Evolutionary conservation across 192 early-diverging fungal genomes (phyloP).

Genomic region (Gorgonomyces haynaldii): DNA sequence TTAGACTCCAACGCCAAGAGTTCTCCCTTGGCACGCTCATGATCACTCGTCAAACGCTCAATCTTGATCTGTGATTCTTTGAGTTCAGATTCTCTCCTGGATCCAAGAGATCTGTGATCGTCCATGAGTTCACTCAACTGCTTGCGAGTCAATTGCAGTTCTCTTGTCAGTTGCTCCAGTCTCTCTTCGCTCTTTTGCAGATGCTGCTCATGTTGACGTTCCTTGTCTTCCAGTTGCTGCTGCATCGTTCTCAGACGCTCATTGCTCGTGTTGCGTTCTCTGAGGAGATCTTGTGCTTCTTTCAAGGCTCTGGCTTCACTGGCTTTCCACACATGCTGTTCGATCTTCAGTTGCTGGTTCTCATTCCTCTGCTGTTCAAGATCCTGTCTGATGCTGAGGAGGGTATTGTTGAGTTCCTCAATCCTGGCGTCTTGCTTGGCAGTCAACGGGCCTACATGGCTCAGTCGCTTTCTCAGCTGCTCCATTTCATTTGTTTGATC

Average conservation of each 20-base stretch:
- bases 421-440: constrained; percentile 49
- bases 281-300: constrained; percentile 33
- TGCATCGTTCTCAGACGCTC: constrained; percentile 40
- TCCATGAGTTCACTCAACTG: constrained; percentile 20
- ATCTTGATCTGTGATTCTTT: constrained; percentile 14
- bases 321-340: constrained; percentile 38
- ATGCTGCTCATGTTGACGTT: constrained; percentile 18
- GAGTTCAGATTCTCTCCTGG: constrained; percentile 19
- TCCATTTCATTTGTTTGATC: constrained; percentile 48
- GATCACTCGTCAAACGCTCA: constrained; percentile 12
- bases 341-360: constrained; percentile 38
- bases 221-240: constrained; percentile 38
- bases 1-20: constrained; percentile 8
- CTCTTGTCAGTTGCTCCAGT: constrained; percentile 28
- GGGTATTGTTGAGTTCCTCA: constrained; percentile 38
- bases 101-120: constrained; percentile 5
- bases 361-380: constrained; percentile 35
- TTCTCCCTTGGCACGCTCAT: constrained; percentile 16
- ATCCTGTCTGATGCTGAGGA: constrained; percentile 36
- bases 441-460: constrained; percentile 29
- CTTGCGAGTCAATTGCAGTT: constrained; percentile 30
- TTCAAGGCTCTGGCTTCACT: constrained; percentile 37
- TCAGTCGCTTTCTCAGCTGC: constrained; percentile 50
- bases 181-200: constrained; percentile 27
- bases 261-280: constrained; percentile 40